phyloP scores from a whole-genome alignment of 345 rosid genomes.

The Rhizophora mangle region DNA sequence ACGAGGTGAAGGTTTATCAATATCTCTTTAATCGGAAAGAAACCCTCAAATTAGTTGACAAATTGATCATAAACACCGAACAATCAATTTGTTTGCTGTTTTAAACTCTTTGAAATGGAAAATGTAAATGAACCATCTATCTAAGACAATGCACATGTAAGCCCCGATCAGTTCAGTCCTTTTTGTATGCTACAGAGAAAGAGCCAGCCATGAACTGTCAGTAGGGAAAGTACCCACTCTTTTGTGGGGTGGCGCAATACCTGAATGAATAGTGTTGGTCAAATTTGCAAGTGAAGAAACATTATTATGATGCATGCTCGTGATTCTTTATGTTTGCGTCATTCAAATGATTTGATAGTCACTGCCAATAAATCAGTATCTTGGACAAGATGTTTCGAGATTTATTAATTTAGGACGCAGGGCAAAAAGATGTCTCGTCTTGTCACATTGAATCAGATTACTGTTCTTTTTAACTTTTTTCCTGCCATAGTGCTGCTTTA shows the following conservation, averaged over 20 bases:
- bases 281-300: not conserved
- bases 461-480: constrained; percentile 29
- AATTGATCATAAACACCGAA: too few relatives aligned
- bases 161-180: not conserved
- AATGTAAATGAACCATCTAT: not conserved
- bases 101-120: not conserved
- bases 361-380: constrained; percentile 29
- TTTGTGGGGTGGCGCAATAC: too few relatives aligned
- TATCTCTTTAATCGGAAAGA: too few relatives aligned
- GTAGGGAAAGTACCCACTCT: not conserved
- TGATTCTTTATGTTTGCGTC: constrained; percentile 2
- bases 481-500: not conserved
- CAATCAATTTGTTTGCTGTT: not conserved
- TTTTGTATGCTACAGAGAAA: not conserved
- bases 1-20: too few relatives aligned
- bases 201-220: constrained; percentile 1
- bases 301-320: not conserved
- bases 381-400: constrained; percentile 22
- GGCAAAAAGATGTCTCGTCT: constrained; percentile 46
- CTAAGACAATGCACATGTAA: not conserved
- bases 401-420: constrained; percentile 14
- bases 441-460: constrained; percentile 40
- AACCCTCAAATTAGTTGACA: too few relatives aligned
- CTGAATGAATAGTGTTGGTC: not conserved
- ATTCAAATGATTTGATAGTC: constrained; percentile 34